These are phyloP conservation scores for Colletotrichum agaves DNA, from an alignment of 2,329 filamentous ascomycete species.

Conservation along the genomic window DNA sequence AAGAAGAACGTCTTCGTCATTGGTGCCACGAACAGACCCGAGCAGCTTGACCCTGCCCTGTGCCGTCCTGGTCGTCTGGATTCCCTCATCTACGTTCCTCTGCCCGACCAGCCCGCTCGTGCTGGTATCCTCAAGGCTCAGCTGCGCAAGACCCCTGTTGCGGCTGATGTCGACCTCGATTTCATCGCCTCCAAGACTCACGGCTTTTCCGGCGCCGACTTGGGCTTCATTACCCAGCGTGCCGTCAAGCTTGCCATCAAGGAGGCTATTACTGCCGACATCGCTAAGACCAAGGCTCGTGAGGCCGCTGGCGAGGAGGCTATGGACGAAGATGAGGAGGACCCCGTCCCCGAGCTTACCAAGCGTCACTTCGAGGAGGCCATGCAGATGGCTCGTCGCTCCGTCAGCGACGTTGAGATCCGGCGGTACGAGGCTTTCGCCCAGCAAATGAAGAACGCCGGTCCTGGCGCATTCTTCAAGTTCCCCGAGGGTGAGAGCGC, in stretches of 20 bases:
- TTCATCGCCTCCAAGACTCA: slow-evolving; percentile 98
- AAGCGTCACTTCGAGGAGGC: slow-evolving; percentile 98
- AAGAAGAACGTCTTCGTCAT: slow-evolving; percentile 99
- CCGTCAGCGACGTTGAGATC: slow-evolving; percentile 96
- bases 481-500: slow-evolving; percentile 82
- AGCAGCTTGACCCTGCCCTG: slow-evolving; percentile 97
- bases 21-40: slow-evolving; percentile 96
- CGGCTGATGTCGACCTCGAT: slow-evolving; percentile 84
- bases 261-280: slow-evolving; percentile 89
- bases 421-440: slow-evolving; percentile 98
- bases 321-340: slow-evolving; percentile 87
- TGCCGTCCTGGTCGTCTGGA: slow-evolving; percentile 99
- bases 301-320: slow-evolving; percentile 87
- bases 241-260: slow-evolving; percentile 99
- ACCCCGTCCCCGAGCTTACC: slow-evolving; percentile 95
- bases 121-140: slow-evolving; percentile 92
- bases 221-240: slow-evolving; percentile 98
- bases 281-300: slow-evolving; percentile 88
- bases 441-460: slow-evolving; percentile 98
- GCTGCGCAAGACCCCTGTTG: slow-evolving; percentile 96
- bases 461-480: slow-evolving; percentile 96
- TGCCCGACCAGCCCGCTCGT: slow-evolving; percentile 92
- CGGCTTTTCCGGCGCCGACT: slow-evolving; percentile 99
- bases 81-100: slow-evolving; percentile 96
- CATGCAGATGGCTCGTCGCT: slow-evolving; percentile 93